Evolutionary conservation across 257 asterid species (phyloP), one percentile per base, ranked within the genome.

Genomic region (Primulina huaijiensis): DNA sequence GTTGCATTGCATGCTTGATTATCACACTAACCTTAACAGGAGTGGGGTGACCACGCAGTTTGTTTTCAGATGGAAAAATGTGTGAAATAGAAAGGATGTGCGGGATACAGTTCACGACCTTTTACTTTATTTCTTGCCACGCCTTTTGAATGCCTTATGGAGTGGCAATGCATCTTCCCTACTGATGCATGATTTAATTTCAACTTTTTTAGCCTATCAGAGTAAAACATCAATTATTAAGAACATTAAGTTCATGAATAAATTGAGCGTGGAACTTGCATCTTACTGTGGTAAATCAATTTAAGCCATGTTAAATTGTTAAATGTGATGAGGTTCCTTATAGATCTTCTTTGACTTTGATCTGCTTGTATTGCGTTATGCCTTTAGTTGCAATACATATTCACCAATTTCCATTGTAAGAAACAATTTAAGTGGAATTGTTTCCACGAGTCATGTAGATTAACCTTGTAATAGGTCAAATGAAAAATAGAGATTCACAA

Each of bases 341-440:
- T 20, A 35, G 43, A 59, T 31, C 70, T 69, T 65, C 60, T 38
- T 52, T 61, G 60, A 60, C 58, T 55, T 53, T 64, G 21, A 37
- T n/a, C 34, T 33, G 8, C 14, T 35, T n/a, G 67, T 62, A 19
- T 7, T 19, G 55, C 5, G 70, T 52, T 62, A 33, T 55, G 35
- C 33, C n/a, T 33, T 62, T 14, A 69, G 73, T 60, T 74, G 60
- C n/a, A 27, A 60, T 46, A 23, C 71, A 34, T 61, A 55, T 35
- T 60, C 65, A n/a, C 33, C 53, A 19, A 64, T 61, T 31, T 71
- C n/a, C 52, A 17, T 68, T 58, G 38, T 61, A 56, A 65, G 34
- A 68, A 12, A 19, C 66, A 8, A 62, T 33, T 29, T 3, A n/a
- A 7, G 23, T 37, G 55, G 65, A 58, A 19, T 23, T 63, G 46